Evolutionary conservation across 495 filamentous ascomycete genomes (phyloP).

Genomic region (Copromyces sp.): DNA sequence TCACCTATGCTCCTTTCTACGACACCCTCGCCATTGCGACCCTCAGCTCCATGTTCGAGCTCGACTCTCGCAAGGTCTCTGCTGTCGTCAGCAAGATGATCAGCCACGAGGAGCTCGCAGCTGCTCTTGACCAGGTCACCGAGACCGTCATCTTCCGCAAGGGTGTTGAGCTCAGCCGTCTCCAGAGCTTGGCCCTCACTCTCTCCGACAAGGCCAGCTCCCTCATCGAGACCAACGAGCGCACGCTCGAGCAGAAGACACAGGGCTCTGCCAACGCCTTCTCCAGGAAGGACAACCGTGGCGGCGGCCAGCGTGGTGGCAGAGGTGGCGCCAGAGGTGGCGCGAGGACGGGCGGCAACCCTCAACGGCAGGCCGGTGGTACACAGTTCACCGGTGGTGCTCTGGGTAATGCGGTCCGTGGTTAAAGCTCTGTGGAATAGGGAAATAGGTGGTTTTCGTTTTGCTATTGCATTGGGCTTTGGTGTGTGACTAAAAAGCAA

Average conservation of each 20-base stretch:
- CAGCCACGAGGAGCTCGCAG: constrained; percentile 93
- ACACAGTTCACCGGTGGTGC: constrained; percentile 50
- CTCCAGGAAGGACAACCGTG: constrained; percentile 71
- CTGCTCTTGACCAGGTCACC: constrained; percentile 96
- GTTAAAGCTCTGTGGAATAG: constrained; percentile 23
- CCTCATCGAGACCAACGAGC: constrained; percentile 94
- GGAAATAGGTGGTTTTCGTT: constrained; percentile 17
- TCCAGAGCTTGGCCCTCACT: constrained; percentile 90
- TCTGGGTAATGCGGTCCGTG: constrained; percentile 44
- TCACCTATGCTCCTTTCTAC: constrained; percentile 99
- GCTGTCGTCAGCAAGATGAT: constrained; percentile 99
- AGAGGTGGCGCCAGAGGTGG: constrained; percentile 62
- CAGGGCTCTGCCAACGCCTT: constrained; percentile 93
- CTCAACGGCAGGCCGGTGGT: constrained; percentile 46
- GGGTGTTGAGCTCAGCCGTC: constrained; percentile 90
- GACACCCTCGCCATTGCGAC: constrained; percentile 84
- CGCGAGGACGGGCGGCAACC: constrained; percentile 38
- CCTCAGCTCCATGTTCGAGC: constrained; percentile 90
- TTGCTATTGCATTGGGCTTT: constrained; percentile 23
- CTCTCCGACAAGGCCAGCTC: constrained; percentile 91
- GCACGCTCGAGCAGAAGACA: constrained; percentile 90
- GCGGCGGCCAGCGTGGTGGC: constrained; percentile 61
- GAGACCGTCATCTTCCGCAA: constrained; percentile 97
- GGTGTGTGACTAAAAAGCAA: constrained; percentile 21
- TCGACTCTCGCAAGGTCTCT: constrained; percentile 76